Base-by-base conservation (phyloP, 805 yeast species). In the Monosporozyma yasuniensis region DNA sequence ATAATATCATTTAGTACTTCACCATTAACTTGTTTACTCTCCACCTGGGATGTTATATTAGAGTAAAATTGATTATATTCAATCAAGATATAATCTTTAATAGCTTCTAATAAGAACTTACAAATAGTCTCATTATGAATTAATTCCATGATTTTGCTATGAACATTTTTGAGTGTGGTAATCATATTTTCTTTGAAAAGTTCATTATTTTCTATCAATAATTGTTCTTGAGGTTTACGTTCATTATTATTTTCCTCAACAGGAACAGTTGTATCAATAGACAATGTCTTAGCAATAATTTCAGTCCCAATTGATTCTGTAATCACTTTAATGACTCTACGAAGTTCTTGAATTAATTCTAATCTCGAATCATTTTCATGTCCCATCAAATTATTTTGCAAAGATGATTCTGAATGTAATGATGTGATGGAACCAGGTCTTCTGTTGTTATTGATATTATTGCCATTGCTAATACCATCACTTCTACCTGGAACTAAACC, bases 331-430 rank as follows among this genome's bases (percentile, higher is more conserved):
- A 89, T 87, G 3, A 82, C 71, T 52, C 79, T 80, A 55, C 90
- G 77, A 54, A 90, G 72, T 54, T 84, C 89, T 22, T 79, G 71
- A 56, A 84, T 86, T 41, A 90, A 71, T 63, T 90, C 97, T 11
- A 69, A 66, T 52, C 80, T 72, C 2, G 83, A 93, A 67, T 90
- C 96, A 44, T 83, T 77, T 85, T 44, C 47, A 25, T 14, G 22
- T 11, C 28, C n/a, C 7, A 34, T 22, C 6, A 21, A 10, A 14
- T 19, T 23, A 30, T 32, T 34, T 25, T 18, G 14, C 8, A 25
- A 21, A 7, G 30, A 22, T 14, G 44, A 10, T 14, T 23, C 37
- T 22, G 37, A 42, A 28, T 23, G 35, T 14, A 32, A 23, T 7
- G 47, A 44, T 12, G 41, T 23, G 18, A 18, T 28, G n/a, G 46